Evolutionary conservation across 108 stramenopile genomes (phyloP).

Genomic region (Nitzschia inconspicua): DNA sequence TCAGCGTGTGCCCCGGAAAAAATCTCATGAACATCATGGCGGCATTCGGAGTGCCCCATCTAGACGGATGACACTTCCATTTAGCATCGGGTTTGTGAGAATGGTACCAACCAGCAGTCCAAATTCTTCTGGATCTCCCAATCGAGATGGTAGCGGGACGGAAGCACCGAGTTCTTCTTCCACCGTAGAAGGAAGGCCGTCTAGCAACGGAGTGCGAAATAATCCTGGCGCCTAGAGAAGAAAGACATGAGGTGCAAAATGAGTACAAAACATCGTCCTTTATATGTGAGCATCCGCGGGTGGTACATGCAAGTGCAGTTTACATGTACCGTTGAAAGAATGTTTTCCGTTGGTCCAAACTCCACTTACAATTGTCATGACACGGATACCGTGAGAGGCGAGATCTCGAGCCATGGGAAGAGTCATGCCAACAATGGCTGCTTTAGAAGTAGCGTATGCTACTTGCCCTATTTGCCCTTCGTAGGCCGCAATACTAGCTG

Average conservation of each 20-base stretch:
- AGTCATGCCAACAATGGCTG: constrained; percentile 85
- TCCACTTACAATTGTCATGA: constrained; percentile 79
- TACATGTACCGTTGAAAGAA: not conserved
- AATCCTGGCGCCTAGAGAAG: constrained; percentile 81
- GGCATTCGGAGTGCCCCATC: constrained; percentile 95
- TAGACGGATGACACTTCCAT: constrained; percentile 87
- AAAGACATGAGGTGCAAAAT: too few relatives aligned
- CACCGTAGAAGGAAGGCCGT: constrained; percentile 81
- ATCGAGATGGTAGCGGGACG: constrained; percentile 86
- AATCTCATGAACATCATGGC: constrained; percentile 43
- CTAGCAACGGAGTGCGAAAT: constrained; percentile 90
- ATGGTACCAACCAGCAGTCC: constrained; percentile 78
- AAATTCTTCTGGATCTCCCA: constrained; percentile 84
- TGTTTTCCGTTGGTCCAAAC: not conserved
- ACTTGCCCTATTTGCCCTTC: constrained; percentile 94
- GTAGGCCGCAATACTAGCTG: constrained; percentile 91
- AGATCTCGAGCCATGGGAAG: constrained; percentile 93
- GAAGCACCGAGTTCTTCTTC: constrained; percentile 69
- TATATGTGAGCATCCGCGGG: too few relatives aligned
- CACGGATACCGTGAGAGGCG: constrained; percentile 75
- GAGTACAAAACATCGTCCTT: too few relatives aligned
- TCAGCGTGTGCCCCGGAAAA: too few relatives aligned
- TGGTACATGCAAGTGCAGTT: not conserved
- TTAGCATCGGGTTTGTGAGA: constrained; percentile 83
- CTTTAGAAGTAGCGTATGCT: constrained; percentile 93